These are phyloP conservation scores for Citrullus mucosospermus DNA, from an alignment of 306 rosid genomes.

Conservation along the genomic window DNA sequence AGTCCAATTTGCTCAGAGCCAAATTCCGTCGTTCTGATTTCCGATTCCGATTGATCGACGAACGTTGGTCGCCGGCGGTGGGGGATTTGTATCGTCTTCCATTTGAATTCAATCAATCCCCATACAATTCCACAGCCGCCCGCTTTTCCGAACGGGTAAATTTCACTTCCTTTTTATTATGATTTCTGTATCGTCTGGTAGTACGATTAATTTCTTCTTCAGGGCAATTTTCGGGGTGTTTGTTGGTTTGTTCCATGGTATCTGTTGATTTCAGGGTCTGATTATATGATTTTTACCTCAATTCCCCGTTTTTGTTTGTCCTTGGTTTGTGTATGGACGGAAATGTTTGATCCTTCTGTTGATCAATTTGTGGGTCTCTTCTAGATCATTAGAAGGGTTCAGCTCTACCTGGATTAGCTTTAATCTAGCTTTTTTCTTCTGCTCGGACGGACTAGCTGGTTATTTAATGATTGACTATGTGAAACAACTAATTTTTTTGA, in stretches of 20 bases:
- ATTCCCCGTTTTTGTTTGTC: not conserved
- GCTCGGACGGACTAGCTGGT: not conserved
- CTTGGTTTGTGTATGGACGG: not conserved
- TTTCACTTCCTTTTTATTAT: not conserved
- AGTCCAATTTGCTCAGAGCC: not conserved
- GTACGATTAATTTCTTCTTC: not conserved
- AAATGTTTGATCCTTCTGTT: not conserved
- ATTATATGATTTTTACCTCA: not conserved
- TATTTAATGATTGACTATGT: not conserved
- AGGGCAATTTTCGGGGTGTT: not conserved
- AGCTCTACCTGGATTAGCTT: not conserved
- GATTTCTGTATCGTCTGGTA: not conserved
- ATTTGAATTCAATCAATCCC: not conserved
- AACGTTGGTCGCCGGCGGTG: not conserved
- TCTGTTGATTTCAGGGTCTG: not conserved
- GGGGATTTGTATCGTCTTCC: not conserved
- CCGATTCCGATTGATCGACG: conserved; percentile 3
- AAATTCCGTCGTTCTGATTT: not conserved
- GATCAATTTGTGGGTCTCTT: not conserved
- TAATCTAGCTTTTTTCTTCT: not conserved
- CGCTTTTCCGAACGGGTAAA: conserved; percentile 1
- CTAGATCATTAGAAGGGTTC: not conserved
- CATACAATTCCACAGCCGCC: not conserved
- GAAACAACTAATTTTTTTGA: not conserved
- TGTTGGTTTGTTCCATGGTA: not conserved